Percentiles rank a stretch among this genome's conserved stretches.
Conservation (phyloP, 2,329 filamentous ascomycete genomes). For the Mollisiaceae sp. region DNA sequence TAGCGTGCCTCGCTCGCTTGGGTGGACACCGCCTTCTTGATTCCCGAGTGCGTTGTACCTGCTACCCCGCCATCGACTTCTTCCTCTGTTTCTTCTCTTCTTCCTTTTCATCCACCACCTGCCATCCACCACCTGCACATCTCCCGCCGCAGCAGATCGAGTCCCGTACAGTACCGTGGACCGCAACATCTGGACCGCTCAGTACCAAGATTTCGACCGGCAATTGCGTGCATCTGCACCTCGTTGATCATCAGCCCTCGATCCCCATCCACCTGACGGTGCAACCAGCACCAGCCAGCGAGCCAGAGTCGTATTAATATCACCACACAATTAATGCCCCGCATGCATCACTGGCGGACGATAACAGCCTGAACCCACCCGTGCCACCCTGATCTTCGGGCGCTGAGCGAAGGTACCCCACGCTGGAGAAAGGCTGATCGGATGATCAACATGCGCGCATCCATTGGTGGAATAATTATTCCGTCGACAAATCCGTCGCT, state of each 20-base stretch:
- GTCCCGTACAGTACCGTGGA: not conserved
- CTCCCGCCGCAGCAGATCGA: not conserved
- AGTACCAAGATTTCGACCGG: slow-evolving; percentile 2
- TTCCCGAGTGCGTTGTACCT: not conserved
- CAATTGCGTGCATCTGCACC: slow-evolving; percentile 5
- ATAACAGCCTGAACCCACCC: slow-evolving; percentile 23
- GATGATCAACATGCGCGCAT: slow-evolving; percentile 12
- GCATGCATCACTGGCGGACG: slow-evolving; percentile 17
- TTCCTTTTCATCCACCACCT: not conserved
- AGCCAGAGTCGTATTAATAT: not conserved
- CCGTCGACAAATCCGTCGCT: slow-evolving; percentile 17
- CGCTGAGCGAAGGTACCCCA: slow-evolving; percentile 26
- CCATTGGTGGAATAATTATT: slow-evolving; percentile 34
- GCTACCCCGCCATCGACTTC: not conserved
- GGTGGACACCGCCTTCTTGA: not conserved
- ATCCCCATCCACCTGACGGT: not conserved
- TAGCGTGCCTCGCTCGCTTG: not conserved
- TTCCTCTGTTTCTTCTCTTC: not conserved
- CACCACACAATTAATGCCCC: slow-evolving; percentile 6
- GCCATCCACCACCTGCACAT: not conserved
- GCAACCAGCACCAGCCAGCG: too few relatives aligned
- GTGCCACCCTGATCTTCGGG: slow-evolving; percentile 11
- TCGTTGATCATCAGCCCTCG: not conserved
- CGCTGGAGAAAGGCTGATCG: slow-evolving; percentile 20
- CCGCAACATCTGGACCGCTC: not conserved